These are phyloP conservation scores for Trichoderma semiorbis DNA, from an alignment of 2,329 filamentous ascomycete species.

Conservation along the genomic window DNA sequence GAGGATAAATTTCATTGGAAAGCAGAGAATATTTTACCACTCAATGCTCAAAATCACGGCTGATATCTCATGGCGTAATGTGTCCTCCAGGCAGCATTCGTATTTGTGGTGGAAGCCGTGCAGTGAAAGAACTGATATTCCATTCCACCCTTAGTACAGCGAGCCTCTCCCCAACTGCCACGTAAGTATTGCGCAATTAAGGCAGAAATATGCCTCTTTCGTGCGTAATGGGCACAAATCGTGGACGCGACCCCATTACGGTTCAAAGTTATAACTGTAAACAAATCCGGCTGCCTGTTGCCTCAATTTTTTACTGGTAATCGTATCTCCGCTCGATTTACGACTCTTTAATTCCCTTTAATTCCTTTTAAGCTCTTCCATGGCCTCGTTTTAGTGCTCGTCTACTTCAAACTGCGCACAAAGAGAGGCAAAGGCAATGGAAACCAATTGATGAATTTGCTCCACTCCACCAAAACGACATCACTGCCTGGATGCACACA, in stretches of 20 bases:
- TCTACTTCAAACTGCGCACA: background rate
- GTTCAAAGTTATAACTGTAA: background rate
- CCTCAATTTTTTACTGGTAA: background rate
- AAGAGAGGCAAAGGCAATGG: background rate
- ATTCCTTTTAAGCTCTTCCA: background rate
- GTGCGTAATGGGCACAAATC: background rate
- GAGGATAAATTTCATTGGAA: too few relatives aligned
- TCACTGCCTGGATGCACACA: background rate
- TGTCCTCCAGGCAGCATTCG: background rate
- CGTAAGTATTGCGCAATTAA: background rate
- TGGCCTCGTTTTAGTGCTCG: background rate
- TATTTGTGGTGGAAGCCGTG: background rate
- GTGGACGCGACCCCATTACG: background rate
- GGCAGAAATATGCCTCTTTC: background rate
- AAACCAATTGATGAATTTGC: background rate
- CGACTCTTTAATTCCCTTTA: background rate
- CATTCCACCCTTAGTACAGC: background rate
- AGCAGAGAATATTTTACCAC: rapidly evolving
- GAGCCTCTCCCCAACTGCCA: background rate
- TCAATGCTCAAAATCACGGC: background rate
- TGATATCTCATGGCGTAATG: background rate
- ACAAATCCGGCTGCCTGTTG: background rate
- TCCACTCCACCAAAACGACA: background rate
- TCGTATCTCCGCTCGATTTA: background rate
- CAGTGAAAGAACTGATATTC: background rate